Evolutionary conservation across 345 rosid species (phyloP), one percentile per base, ranked within the genome.

Genomic region (Gossypioides kirkii): DNA sequence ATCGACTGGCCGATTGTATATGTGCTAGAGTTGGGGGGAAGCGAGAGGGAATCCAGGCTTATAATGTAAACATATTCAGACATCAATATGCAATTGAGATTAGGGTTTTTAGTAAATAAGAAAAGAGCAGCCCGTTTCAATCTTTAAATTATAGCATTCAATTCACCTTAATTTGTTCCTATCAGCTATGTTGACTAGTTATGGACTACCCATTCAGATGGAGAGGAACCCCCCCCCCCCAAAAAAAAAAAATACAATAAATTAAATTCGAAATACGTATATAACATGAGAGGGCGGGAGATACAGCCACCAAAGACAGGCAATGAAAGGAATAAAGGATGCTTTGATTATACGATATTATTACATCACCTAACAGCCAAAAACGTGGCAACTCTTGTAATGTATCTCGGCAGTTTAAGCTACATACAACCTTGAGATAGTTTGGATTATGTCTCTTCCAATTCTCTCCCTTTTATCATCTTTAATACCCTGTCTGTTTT

Each of bases 401-500:
- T 58, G 47, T 60, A 49, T 12, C 64, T 14, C 20, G 42, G 13
- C 6, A 58, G 38, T 59, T 61, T 41, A 5, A 32, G 38, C 38
- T 32, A 32, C 38, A 55, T 38, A 77, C 26, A 32, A 73, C 69
- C 58, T 61, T 46, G 47, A 43, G 65, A 55, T 14, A n/a, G 50
- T 45, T 41, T 42, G 12, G 61, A 65, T 23, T 16, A 7, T 63
- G 17, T 26, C 73, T 26, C 25, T 20, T 45, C 28, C 45, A 32
- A 32, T 38, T 18, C 12, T n/a, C 47, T 36, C 42, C 28, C 76
- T 61, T 71, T 41, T 58, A 32, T 63, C 62, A 70, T 72, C 81
- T 61, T 72, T 69, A 70, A 52, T 74, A 20, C 69, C 77, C 52
- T 73, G 74, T 65, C 60, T 64, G 79, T 77, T 79, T 70, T 41